These are phyloP conservation scores for Triglochin maritima DNA, from an alignment of 106 monocot species.

Conservation along the genomic window DNA sequence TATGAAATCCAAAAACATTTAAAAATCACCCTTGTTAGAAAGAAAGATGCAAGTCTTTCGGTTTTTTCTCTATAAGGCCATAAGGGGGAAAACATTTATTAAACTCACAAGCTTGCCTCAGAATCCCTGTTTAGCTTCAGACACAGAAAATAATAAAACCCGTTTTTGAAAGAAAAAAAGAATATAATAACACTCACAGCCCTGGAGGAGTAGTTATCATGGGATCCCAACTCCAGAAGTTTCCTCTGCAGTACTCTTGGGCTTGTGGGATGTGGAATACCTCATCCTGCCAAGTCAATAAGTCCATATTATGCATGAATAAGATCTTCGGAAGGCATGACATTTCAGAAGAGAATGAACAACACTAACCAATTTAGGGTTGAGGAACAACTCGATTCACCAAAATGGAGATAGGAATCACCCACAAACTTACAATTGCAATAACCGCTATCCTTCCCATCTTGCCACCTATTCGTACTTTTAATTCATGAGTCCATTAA, in stretches of 20 bases:
- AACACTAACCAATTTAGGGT: constrained; percentile 75
- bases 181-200: constrained; percentile 41
- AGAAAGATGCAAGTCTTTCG: no score
- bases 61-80: no score
- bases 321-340: no score
- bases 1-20: no score
- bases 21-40: no score
- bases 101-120: no score
- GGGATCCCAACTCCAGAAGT: constrained; percentile 84
- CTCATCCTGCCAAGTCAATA: constrained; percentile 54
- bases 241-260: constrained; percentile 64
- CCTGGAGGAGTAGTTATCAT: constrained; percentile 99
- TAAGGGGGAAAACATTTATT: no score
- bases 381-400: constrained; percentile 65
- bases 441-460: constrained; percentile 62
- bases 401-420: constrained; percentile 53
- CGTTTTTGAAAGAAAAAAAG: not conserved
- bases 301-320: no score
- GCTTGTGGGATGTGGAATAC: constrained; percentile 91
- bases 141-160: no score
- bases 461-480: not conserved
- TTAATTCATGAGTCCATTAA: no score
- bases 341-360: not conserved
- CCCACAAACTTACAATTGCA: constrained; percentile 41
- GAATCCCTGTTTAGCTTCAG: no score